Evolutionary conservation across 2,329 filamentous ascomycete genomes (phyloP).

Genomic region (Talaromyces sp.): DNA sequence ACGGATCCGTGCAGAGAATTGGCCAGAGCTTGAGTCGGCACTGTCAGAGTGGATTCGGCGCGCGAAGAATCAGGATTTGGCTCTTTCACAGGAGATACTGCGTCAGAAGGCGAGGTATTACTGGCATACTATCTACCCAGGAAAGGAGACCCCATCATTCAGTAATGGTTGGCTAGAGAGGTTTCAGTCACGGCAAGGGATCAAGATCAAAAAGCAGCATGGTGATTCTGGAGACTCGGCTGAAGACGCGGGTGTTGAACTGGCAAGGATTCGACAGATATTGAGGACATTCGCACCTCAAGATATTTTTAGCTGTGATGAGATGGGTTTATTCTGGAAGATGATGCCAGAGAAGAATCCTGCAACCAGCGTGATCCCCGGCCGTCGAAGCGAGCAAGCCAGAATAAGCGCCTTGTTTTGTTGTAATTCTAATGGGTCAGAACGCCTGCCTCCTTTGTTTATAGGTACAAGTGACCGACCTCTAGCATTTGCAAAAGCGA

Average conservation of each 20-base stretch:
- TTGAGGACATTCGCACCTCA: slow-evolving; percentile 20
- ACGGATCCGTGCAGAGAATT: slow-evolving; percentile 4
- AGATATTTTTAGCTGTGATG: slow-evolving; percentile 25
- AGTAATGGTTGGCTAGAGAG: slow-evolving; percentile 22
- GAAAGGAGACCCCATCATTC: slow-evolving; percentile 19
- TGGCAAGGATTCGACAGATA: slow-evolving; percentile 19
- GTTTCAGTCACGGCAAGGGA: slow-evolving; percentile 19
- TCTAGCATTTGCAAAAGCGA: slow-evolving; percentile 19
- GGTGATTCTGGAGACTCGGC: slow-evolving; percentile 11
- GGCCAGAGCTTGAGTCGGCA: slow-evolving; percentile 8
- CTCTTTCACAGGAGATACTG: slow-evolving; percentile 15
- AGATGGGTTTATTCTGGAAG: slow-evolving; percentile 25
- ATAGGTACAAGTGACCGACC: slow-evolving; percentile 25
- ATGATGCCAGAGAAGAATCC: slow-evolving; percentile 19
- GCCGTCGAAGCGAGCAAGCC: slow-evolving; percentile 20
- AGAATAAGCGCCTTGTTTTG: slow-evolving; percentile 24
- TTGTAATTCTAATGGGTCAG: slow-evolving; percentile 25
- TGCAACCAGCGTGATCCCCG: slow-evolving; percentile 3
- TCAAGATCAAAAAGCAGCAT: slow-evolving; percentile 13
- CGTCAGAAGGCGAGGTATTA: slow-evolving; percentile 21
- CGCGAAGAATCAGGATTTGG: slow-evolving; percentile 9
- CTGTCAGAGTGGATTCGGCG: slow-evolving; percentile 10
- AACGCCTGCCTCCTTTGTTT: slow-evolving; percentile 25
- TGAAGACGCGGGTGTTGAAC: slow-evolving; percentile 1
- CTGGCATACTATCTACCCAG: slow-evolving; percentile 22